Percentiles rank a stretch among this genome's conserved stretches.
phyloP scores from a whole-genome alignment of 2,329 filamentous ascomycete genomes.

The Aspergillus felis region DNA sequence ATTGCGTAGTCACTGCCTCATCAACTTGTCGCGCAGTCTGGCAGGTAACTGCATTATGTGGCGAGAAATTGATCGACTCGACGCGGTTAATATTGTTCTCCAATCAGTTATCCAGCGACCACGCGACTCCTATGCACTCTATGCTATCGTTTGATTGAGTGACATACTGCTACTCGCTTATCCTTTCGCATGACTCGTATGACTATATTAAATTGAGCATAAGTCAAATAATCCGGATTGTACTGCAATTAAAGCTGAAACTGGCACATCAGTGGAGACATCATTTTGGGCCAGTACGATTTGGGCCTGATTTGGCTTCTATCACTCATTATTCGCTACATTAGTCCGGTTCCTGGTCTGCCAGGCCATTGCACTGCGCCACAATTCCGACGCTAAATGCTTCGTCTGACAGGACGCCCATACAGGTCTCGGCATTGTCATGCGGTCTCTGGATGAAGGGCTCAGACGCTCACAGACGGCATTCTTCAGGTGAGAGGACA shows the following conservation, averaged over 20 bases:
- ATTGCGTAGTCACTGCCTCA: too few relatives aligned
- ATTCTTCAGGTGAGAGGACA: not conserved
- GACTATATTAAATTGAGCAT: not conserved
- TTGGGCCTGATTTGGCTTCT: not conserved
- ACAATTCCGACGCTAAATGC: slow-evolving; percentile 2
- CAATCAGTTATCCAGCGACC: not conserved
- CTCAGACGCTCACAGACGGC: too few relatives aligned
- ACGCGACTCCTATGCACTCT: too few relatives aligned
- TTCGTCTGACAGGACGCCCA: not conserved
- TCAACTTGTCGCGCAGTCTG: too few relatives aligned
- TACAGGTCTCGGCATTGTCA: not conserved
- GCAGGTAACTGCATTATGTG: too few relatives aligned
- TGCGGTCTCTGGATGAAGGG: not conserved
- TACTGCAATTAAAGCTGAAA: not conserved
- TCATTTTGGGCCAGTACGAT: not conserved
- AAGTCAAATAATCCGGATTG: not conserved
- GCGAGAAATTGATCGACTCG: not conserved
- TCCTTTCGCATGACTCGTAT: too few relatives aligned
- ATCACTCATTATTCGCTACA: not conserved
- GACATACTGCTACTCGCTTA: too few relatives aligned
- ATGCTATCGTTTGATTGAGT: not conserved
- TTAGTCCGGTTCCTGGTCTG: slow-evolving; percentile 1
- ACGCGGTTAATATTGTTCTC: not conserved
- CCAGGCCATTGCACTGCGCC: slow-evolving; percentile 6
- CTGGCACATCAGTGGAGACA: not conserved